Percentiles rank a stretch among this genome's conserved stretches.
Conservation (phyloP, 1,284 basidiomycete genomes). For the Apiotrichum sp. region DNA sequence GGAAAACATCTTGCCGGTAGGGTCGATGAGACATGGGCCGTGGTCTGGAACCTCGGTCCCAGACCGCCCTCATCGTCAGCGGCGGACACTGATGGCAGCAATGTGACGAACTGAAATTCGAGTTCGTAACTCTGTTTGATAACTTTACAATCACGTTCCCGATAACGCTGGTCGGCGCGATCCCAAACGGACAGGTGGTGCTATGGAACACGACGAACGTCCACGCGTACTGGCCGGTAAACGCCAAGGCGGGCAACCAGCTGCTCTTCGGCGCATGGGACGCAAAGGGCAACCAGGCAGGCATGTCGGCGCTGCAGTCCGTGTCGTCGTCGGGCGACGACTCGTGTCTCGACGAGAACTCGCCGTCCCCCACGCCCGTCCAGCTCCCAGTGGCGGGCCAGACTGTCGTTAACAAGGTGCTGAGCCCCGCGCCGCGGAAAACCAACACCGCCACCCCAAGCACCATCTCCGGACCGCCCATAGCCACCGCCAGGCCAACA, state of each 20-base stretch:
- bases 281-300: constrained; percentile 20
- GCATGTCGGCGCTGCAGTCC: constrained; percentile 28
- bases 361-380: constrained; percentile 4
- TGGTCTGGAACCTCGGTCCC: no score
- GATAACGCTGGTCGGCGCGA: constrained; percentile 34
- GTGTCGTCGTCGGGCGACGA: constrained; percentile 16
- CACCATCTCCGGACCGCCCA: no score
- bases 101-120: constrained; percentile 31
- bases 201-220: constrained; percentile 12
- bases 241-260: constrained; percentile 28
- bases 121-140: constrained; percentile 22
- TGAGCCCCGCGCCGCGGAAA: no score
- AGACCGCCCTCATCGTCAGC: no score
- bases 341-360: constrained; percentile 26
- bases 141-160: constrained; percentile 16
- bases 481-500: no score
- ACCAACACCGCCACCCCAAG: no score
- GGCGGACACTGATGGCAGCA: constrained; percentile 13
- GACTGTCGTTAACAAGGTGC: background rate
- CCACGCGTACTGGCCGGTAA: constrained; percentile 29
- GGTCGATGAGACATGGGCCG: no score
- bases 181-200: constrained; percentile 38
- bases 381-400: constrained; percentile 5
- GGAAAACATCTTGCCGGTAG: constrained; percentile 27
- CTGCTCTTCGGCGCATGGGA: constrained; percentile 38